Base-by-base conservation (phyloP, 2,329 filamentous ascomycete genomes). In the Dactylellina parvicollis region DNA sequence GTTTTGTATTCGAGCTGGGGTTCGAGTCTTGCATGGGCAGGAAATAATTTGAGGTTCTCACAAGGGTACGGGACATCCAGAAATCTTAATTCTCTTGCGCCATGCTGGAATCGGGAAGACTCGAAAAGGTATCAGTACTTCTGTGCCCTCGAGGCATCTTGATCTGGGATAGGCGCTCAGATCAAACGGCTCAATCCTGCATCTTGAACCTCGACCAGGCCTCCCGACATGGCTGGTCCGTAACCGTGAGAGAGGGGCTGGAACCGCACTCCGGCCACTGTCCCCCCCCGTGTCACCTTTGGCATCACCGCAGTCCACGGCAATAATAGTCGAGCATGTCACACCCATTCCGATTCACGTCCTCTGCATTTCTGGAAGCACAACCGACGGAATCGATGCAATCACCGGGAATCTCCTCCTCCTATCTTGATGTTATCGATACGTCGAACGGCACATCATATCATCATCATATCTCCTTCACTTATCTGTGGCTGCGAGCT, bases 381-480 rank as follows among this genome's bases (percentile, higher is more conserved):
- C 16, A 16, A 4, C n/a, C 36, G 36, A 14, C 16, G 22, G 9
- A 20, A 44, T 12, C 16, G 4, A 8, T 20, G 7, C 18, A 9
- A 44, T 44, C n/a, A 9, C 7, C 28, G 20, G 20, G 30, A 49
- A 14, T 52, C 26, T 34, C 47, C 3, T 14, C 3, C 20, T 34
- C 47, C 47, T 32, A 50, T 50, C 46, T 38, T 8, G 26, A 64
- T 36, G 59, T 54, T 65, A 65, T 65, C 49, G 38, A 65, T 65
- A 44, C 34, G 30, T 42, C 59, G 10, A 47, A 16, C 22, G 24
- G 20, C 12, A n/a, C 47, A 28, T 26, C 44, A 49, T 22, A 44
- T 20, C 40, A 44, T 44, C n/a, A 18, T 24, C 59, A 24, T 64
- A 54, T 64, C 59, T 55, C 24, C 24, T 22, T 56, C 38, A 44